These are phyloP conservation scores for Tylopilus subfusipes DNA, from an alignment of 768 basidiomycete species.

Conservation along the genomic window DNA sequence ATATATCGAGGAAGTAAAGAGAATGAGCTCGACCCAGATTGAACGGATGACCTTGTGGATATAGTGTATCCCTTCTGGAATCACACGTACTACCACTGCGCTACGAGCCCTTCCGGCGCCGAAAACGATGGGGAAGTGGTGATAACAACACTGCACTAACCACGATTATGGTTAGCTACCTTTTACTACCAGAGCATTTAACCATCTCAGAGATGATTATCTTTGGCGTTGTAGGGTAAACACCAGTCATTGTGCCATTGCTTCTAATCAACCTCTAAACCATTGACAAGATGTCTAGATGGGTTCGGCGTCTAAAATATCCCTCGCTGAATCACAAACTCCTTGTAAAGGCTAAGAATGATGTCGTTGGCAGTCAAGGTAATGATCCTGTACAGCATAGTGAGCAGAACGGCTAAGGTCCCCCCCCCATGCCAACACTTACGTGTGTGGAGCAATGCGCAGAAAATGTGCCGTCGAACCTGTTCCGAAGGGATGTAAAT, in stretches of 20 bases:
- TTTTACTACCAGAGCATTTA: too few species aligned
- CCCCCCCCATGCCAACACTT: slow-evolving; percentile 24
- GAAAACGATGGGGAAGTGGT: too few species aligned
- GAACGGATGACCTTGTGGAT: slow-evolving; percentile 46
- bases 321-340: slow-evolving; percentile 17
- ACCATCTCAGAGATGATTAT: too few species aligned
- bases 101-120: slow-evolving; percentile 19
- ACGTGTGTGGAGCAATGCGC: slow-evolving; percentile 92
- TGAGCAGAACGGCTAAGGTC: not conserved
- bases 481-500: slow-evolving; percentile 26
- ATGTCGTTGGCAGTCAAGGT: slow-evolving; percentile 88
- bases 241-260: not conserved
- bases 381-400: slow-evolving; percentile 56
- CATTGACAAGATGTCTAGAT: not conserved
- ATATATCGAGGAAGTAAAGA: not conserved
- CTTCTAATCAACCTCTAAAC: not conserved
- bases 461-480: slow-evolving; percentile 93
- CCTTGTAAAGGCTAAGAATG: slow-evolving; percentile 66
- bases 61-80: slow-evolving; percentile 25
- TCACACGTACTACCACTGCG: slow-evolving; percentile 35
- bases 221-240: too few species aligned
- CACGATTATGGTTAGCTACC: too few species aligned
- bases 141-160: too few species aligned
- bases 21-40: slow-evolving; percentile 39
- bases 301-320: slow-evolving; percentile 6